Percentiles rank a stretch among this genome's conserved stretches.
These are phyloP conservation scores for Polyplosphaeria fusca DNA, from an alignment of 495 filamentous ascomycete species.

Conservation along the genomic window DNA sequence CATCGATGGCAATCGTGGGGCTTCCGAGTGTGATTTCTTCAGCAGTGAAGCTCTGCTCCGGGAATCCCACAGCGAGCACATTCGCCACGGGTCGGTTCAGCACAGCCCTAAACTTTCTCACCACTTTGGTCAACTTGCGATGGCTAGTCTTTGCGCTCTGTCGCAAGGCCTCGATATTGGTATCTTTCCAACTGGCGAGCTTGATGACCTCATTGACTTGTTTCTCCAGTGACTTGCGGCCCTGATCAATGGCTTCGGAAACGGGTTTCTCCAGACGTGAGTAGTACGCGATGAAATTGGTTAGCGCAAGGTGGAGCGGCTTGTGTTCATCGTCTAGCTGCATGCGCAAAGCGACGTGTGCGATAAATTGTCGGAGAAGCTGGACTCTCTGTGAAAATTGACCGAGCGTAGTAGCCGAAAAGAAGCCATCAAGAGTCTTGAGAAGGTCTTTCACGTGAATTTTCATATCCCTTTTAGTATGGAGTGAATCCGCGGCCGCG, in stretches of 20 bases:
- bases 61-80: constrained; percentile 64
- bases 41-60: constrained; percentile 42
- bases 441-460: constrained; percentile 66
- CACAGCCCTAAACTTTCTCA: constrained; percentile 77
- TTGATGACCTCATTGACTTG: constrained; percentile 83
- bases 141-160: constrained; percentile 89
- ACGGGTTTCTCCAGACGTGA: constrained; percentile 63
- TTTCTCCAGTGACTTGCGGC: constrained; percentile 69
- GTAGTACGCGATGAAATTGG: constrained; percentile 75
- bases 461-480: constrained; percentile 50
- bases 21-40: not conserved
- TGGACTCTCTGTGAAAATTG: constrained; percentile 71
- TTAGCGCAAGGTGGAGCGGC: constrained; percentile 56
- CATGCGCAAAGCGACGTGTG: constrained; percentile 57
- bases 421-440: constrained; percentile 68
- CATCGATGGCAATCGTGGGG: constrained; percentile 13
- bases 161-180: constrained; percentile 79
- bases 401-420: constrained; percentile 68
- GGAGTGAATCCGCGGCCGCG: constrained; percentile 63
- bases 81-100: constrained; percentile 67
- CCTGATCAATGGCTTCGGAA: constrained; percentile 58
- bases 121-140: constrained; percentile 83
- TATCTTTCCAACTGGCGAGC: constrained; percentile 93
- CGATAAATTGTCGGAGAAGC: constrained; percentile 68
- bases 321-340: constrained; percentile 54